Conservation (phyloP, 495 filamentous ascomycete genomes). For the Neurospora tetrasperma region DNA sequence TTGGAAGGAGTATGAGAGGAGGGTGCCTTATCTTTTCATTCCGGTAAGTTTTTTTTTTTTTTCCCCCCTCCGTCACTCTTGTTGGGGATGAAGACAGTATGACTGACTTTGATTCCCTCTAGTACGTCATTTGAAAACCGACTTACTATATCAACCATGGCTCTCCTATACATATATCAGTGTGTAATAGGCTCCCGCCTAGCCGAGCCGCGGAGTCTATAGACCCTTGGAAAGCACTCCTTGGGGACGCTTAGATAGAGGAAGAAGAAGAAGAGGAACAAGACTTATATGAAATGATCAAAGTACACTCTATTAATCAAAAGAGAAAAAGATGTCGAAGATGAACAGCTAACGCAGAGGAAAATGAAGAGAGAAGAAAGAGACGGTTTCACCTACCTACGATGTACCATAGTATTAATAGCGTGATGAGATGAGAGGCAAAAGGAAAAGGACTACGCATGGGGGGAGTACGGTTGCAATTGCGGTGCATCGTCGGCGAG, state of each 20-base stretch:
- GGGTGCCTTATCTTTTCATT: constrained; percentile 91
- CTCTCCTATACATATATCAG: not conserved
- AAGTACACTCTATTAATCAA: not conserved
- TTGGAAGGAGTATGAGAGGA: constrained; percentile 81
- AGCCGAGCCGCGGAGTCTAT: not conserved
- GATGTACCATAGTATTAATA: not conserved
- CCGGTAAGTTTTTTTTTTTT: constrained; percentile 55
- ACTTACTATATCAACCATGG: not conserved
- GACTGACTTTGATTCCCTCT: not conserved
- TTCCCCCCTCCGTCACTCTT: not conserved
- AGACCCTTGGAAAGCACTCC: not conserved
- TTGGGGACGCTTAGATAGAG: not conserved
- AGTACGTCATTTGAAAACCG: constrained; percentile 25
- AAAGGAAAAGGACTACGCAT: not conserved
- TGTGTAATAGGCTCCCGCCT: not conserved
- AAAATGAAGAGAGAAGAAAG: not conserved
- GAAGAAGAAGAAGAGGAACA: not conserved
- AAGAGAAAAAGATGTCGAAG: not conserved
- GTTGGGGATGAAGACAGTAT: not conserved
- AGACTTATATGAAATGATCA: not conserved
- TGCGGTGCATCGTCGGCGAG: not conserved
- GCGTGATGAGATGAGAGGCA: not conserved
- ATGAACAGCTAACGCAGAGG: not conserved
- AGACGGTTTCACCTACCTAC: not conserved
- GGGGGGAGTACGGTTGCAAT: not conserved